Base-by-base conservation (phyloP, 1,284 basidiomycete species). In the Psilocybe mexicana region DNA sequence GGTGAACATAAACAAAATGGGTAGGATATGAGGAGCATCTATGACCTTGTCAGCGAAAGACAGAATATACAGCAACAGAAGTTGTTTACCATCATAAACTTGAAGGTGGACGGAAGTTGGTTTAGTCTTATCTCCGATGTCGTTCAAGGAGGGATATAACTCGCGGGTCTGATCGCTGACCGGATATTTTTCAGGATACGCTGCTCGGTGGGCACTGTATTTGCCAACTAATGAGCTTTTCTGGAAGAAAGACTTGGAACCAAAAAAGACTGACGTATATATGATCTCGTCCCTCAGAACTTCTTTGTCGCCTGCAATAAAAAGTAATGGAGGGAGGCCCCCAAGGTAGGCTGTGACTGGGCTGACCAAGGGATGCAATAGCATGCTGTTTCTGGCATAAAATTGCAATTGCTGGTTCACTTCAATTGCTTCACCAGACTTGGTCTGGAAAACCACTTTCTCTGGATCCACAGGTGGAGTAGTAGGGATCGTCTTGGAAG, bases 71-170 rank as follows among this genome's bases (percentile, higher is more conserved):
- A 43, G 30, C 35, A 47, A 47, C 4, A 6, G 4, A 4, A 18
- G 28, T 28, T 35, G 69, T 72, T 61, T 65, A 87, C 89, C 89
- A 67, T 92, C 90, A 64, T 90, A 91, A 5, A 92, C 81, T 71
- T 99, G 96, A 10, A 99, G 77, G 73, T 99, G 96, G 12, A 98
- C 94, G 59, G 91, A 83, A 0, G 96, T 97, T 0, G 93, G 86
- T 36, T 76, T 79, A 65, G 80, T 79, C 8, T 79, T 77, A 24
- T 74, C 70, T 68, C 91, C 90, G 60, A 93, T 89, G 1, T 81
- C 86, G 18, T 81, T 65, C 23, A 94, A 71, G 2, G 79, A 69
- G 4, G 93, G 90, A 63, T 93, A 88, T 56, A 94, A 63, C 28
- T 76, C 71, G 52, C 82, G 77, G 1, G 83, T 76, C 35, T 85